These are phyloP conservation scores for Sporothrix variecibatus DNA, from an alignment of 2,329 filamentous ascomycete species.

Conservation along the genomic window DNA sequence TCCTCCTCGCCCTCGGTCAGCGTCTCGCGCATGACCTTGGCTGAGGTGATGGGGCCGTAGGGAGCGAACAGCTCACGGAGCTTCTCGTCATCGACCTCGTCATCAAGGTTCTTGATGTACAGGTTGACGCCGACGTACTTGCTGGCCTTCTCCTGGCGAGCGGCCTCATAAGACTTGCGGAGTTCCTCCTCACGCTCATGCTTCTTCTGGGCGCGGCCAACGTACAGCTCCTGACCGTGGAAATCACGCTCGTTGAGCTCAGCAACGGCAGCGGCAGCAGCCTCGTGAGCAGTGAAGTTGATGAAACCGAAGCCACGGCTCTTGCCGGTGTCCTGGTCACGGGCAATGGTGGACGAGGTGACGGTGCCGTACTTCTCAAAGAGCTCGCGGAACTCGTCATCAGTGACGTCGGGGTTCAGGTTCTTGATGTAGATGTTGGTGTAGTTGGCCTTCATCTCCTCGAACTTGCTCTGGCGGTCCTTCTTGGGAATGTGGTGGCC, in stretches of 20 bases:
- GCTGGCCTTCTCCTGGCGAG: slow-evolving; percentile 94
- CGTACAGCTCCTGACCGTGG: slow-evolving; percentile 93
- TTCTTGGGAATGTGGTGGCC: slow-evolving; percentile 99
- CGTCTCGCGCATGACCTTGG: slow-evolving; percentile 97
- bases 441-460: slow-evolving; percentile 99
- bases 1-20: slow-evolving; percentile 58
- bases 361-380: slow-evolving; percentile 94
- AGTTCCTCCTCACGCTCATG: slow-evolving; percentile 99
- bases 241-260: slow-evolving; percentile 90
- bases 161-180: slow-evolving; percentile 97
- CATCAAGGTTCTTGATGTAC: slow-evolving; percentile 98
- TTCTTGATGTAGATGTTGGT: slow-evolving; percentile 99
- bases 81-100: slow-evolving; percentile 97
- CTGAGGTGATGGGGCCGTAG: slow-evolving; percentile 94
- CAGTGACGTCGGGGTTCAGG: slow-evolving; percentile 77
- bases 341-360: slow-evolving; percentile 91
- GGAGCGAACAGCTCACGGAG: slow-evolving; percentile 89
- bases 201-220: slow-evolving; percentile 97
- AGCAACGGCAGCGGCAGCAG: slow-evolving; percentile 82
- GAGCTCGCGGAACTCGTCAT: slow-evolving; percentile 91
- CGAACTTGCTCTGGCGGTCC: slow-evolving; percentile 99
- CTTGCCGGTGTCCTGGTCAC: slow-evolving; percentile 80
- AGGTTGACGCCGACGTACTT: slow-evolving; percentile 99
- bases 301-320: slow-evolving; percentile 95
- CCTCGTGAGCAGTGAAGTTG: slow-evolving; percentile 91